phyloP scores from a whole-genome alignment of 1,139 yeast species.

The Candida sanyaensis region DNA sequence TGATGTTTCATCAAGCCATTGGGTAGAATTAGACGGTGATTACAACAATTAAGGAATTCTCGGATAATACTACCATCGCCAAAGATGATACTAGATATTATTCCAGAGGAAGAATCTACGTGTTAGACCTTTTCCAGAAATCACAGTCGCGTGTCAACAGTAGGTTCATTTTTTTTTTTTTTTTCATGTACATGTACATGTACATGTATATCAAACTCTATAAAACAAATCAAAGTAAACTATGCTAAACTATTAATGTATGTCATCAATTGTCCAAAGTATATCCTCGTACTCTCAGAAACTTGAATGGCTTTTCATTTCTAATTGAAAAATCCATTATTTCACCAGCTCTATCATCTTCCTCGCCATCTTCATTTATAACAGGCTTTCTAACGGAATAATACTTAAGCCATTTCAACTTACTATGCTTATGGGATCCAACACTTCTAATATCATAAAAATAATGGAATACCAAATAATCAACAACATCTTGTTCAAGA shows the following conservation, averaged over 20 bases:
- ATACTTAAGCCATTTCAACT: conserved; percentile 67
- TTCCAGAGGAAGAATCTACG: too few relatives aligned
- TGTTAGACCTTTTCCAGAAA: too few relatives aligned
- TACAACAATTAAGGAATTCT: too few relatives aligned
- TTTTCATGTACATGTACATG: too few relatives aligned
- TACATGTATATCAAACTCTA: background rate
- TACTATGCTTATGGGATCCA: conserved; percentile 61
- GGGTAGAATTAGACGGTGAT: too few relatives aligned
- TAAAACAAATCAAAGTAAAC: background rate
- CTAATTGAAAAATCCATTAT: conserved; percentile 54
- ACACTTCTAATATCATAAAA: conserved; percentile 55
- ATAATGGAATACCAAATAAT: conserved; percentile 65
- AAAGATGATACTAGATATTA: too few relatives aligned
- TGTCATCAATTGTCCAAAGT: background rate
- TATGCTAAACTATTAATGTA: background rate
- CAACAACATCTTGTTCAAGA: conserved; percentile 62
- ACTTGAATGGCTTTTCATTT: conserved; percentile 77
- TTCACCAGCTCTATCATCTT: conserved; percentile 50
- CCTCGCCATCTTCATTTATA: conserved; percentile 20
- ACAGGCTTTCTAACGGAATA: conserved; percentile 53
- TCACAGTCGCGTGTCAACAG: too few relatives aligned
- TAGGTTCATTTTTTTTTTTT: too few relatives aligned
- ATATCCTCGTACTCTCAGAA: conserved; percentile 61
- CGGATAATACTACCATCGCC: too few relatives aligned
- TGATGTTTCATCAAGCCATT: background rate